Evolutionary conservation across 1,284 basidiomycete species (phyloP), one percentile per base, ranked within the genome.

Genomic region (Gomphus bonarii): DNA sequence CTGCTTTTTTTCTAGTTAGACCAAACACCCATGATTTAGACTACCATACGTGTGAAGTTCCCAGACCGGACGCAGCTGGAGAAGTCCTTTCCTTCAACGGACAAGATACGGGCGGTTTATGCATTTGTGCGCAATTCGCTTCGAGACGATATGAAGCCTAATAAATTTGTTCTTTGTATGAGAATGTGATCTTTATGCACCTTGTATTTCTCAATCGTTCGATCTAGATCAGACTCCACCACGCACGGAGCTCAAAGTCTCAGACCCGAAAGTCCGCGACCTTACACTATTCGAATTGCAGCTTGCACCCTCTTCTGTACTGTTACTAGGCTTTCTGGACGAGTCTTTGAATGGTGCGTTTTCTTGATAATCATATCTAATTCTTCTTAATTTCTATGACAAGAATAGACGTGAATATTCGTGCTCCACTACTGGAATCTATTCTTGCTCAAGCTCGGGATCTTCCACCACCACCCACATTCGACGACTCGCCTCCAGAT

Each of bases 1-100:
- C n/a, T n/a, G 25, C 43, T 5, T n/a, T 3, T n/a, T 3, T 33
- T 51, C 22, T 11, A 12, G 2, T 20, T 30, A 31, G 18, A 30
- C 14, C 55, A 51, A 58, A n/a, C 25, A 44, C 52, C 40, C 35
- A 42, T 59, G 42, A 47, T 43, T 20, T 61, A 93, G 85, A 89
- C 89, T 2, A 85, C 77, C 0, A 88, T 95, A 61, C 82, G 92
- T 20, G 71, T 95, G 61, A 80, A 80, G 61, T 95, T 95, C 67
- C 74, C 81, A 31, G 88, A 94, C 68, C 79, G 86, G 47, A 89
- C 84, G 4, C 82, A 88, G 66, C 75, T 95, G n/a, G 91, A 95
- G 71, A 82, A 80, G 62, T 69, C 72, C 0, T 93, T 95, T 64
- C 75, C 80, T 0, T 89, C 88, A 5, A 78, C 77, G 0, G 81